Base-by-base conservation (phyloP, 495 filamentous ascomycete species). In the Cetradonia linearis region DNA sequence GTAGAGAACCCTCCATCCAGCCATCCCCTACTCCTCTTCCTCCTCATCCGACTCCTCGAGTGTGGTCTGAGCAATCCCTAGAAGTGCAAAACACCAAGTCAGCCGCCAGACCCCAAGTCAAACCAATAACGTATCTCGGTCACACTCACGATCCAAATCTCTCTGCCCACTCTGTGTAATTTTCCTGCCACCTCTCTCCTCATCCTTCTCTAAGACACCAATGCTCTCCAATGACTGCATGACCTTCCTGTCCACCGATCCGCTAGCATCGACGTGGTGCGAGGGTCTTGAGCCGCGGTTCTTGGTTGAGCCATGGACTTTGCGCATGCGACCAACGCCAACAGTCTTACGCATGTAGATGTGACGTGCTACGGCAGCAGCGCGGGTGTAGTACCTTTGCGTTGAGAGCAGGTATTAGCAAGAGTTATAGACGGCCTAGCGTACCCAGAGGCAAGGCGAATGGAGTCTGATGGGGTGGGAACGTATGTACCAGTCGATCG, bases 311-410 rank as follows among this genome's bases (percentile, higher is more conserved):
- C 93, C 93, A 80, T 98, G 93, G 61, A 88, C 88, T 77, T 92
- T 93, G 71, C 85, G 84, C 66, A 96, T 81, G 69, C 91, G 88
- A 72, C 88, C 88, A 62, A 98, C 91, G 81, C 93, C 93, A 72
- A 98, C 91, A 70, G 91, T 96, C 82, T 97, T 97, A 77, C 93
- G 86, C 75, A 98, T 83, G 81, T 98, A 98, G 81, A 97, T 83
- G 79, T 98, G 93, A 71, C 93, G 93, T 68, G 93, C 93, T 73
- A 96, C 84, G 68, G 91, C 80, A 68, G 93, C 93, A 72, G 92
- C 90, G 72, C 93, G 92, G 75, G 96, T 82, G 86, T 97, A 98
- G 86, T 88, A 98, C 83, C 83, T 85, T 63, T 36, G 20, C 16
- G 28, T 2, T 68, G 58, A 53, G 36, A 31, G 36, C 11, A 44